A percentile compares a stretch with the other conserved stretches of the same genome.
phyloP scores from a whole-genome alignment of 176 grass and related monocot genomes.

The Triticum urartu region DNA sequence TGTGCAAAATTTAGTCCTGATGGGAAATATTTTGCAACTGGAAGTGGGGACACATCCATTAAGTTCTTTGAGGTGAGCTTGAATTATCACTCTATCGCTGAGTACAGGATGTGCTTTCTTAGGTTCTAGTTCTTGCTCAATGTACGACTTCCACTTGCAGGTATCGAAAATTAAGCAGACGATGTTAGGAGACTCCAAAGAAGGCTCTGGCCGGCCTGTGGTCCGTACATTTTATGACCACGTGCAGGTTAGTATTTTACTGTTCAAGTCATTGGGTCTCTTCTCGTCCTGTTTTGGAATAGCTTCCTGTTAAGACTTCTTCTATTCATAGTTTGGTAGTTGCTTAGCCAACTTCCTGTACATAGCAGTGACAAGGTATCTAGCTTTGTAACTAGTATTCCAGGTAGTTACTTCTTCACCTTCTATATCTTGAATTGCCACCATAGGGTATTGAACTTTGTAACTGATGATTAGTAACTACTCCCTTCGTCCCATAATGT shows the following conservation, averaged over 20 bases:
- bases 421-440: not conserved
- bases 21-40: slow-evolving; percentile 86
- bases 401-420: not conserved
- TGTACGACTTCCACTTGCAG: slow-evolving; percentile 30
- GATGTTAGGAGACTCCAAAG: slow-evolving; percentile 76
- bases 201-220: slow-evolving; percentile 65
- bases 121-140: slow-evolving; percentile 10
- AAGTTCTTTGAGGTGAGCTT: slow-evolving; percentile 87
- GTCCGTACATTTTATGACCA: slow-evolving; percentile 97
- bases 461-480: not conserved
- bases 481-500: too few species aligned
- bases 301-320: not conserved
- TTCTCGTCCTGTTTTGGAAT: slow-evolving; percentile 16
- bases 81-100: not conserved
- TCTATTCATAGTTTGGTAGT: not conserved
- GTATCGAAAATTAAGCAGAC: slow-evolving; percentile 90
- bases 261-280: not conserved
- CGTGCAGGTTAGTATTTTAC: slow-evolving; percentile 52
- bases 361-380: not conserved
- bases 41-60: slow-evolving; percentile 86
- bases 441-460: not conserved
- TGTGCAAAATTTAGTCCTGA: slow-evolving; percentile 87
- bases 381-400: not conserved
- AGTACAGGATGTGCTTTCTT: not conserved
- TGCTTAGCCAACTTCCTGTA: not conserved